Evolutionary conservation across 2,329 filamentous ascomycete species (phyloP).

Genomic region (Dryadomyces quercus-mongolicae): DNA sequence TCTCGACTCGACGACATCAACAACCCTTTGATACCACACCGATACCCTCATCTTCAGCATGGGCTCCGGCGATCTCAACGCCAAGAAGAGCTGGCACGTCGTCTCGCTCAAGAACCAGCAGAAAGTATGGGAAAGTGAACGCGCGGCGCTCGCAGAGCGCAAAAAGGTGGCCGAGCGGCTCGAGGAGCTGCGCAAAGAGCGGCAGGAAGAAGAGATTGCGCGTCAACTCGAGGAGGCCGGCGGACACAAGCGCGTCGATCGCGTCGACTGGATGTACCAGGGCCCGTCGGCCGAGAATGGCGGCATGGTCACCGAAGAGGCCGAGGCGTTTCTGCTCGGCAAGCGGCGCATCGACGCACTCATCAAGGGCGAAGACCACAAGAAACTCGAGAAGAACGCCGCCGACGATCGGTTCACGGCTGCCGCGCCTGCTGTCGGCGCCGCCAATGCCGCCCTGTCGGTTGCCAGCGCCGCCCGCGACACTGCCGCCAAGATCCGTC

Average conservation of each 20-base stretch:
- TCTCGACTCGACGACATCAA: neutral
- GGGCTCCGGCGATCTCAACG: conserved; percentile 82
- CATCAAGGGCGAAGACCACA: conserved; percentile 67
- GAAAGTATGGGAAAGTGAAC: conserved; percentile 82
- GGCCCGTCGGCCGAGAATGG: conserved; percentile 67
- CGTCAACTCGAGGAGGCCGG: conserved; percentile 80
- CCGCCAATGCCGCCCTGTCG: neutral
- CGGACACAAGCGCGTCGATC: conserved; percentile 64
- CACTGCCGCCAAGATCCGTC: conserved; percentile 72
- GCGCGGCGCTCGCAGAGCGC: conserved; percentile 85
- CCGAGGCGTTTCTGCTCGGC: conserved; percentile 84
- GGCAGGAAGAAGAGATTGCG: conserved; percentile 83
- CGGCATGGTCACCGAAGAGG: conserved; percentile 68
- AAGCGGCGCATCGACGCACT: conserved; percentile 81
- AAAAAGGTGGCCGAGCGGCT: conserved; percentile 86
- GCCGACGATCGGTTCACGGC: conserved; percentile 41
- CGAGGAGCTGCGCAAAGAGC: conserved; percentile 89
- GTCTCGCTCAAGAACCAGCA: conserved; percentile 81
- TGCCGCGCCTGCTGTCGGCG: neutral
- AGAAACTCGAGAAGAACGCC: conserved; percentile 68
- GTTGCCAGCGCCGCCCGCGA: conserved; percentile 48
- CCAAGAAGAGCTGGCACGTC: conserved; percentile 94
- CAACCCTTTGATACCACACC: neutral
- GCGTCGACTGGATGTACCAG: conserved; percentile 98
- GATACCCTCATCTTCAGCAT: conserved; percentile 29